Conservation (phyloP, 371 early-diverging fungal species). For the Batrachochytrium dendrobatidis region DNA sequence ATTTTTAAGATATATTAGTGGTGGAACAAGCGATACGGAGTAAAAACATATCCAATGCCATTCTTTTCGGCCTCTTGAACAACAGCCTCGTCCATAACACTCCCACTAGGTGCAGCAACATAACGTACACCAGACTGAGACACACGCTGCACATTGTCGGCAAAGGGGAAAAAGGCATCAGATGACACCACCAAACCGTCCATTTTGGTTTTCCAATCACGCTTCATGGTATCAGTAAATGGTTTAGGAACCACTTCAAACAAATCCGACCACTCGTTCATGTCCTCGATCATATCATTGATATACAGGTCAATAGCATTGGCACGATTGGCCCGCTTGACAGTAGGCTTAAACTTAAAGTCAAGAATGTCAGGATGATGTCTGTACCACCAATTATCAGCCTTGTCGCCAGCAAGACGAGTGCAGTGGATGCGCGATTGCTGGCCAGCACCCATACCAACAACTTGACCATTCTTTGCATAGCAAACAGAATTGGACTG, state of each 20-base stretch:
- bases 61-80: constrained; percentile 75
- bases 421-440: constrained; percentile 96
- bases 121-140: constrained; percentile 77
- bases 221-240: constrained; percentile 72
- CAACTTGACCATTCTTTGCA: constrained; percentile 95
- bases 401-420: constrained; percentile 96
- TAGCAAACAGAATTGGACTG: constrained; percentile 97
- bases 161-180: constrained; percentile 98
- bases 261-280: constrained; percentile 67
- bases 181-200: constrained; percentile 76
- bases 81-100: constrained; percentile 79
- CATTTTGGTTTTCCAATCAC: constrained; percentile 62
- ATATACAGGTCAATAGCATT: constrained; percentile 96
- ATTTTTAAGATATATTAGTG: too few relatives aligned
- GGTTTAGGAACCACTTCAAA: constrained; percentile 68
- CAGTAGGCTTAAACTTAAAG: constrained; percentile 68
- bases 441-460: constrained; percentile 96
- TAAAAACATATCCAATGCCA: constrained; percentile 77
- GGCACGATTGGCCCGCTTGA: constrained; percentile 91
- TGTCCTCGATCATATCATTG: constrained; percentile 78
- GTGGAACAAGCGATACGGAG: constrained; percentile 88
- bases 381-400: constrained; percentile 96
- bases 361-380: constrained; percentile 87
- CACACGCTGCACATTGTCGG: constrained; percentile 89
- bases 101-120: constrained; percentile 87